Base-by-base conservation (phyloP, 1,284 basidiomycete species). In the Fomitopsis betulina region DNA sequence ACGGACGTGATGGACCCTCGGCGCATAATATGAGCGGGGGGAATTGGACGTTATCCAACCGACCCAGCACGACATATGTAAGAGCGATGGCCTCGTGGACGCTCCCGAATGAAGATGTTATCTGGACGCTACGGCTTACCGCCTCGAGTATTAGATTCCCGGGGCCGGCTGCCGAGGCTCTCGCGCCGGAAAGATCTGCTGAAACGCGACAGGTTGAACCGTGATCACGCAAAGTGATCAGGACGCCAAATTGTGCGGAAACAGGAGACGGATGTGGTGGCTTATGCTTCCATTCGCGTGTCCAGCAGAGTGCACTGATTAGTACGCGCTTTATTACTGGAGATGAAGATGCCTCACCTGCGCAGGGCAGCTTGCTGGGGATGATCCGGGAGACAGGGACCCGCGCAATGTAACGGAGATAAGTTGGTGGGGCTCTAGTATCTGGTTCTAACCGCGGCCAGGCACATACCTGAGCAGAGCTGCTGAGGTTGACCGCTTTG, bases 141-240 rank as follows among this genome's bases (percentile, higher is more conserved):
- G 45, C 12, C 49, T 17, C 30, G 15, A 50, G 12, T 33, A 10
- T 50, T 27, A 21, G 19, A 50, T 30, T n/a, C 37, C 25, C 45
- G 49, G 40, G 17, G 10, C 55, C 45, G 55, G 40, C n/a, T 42
- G 37, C 54, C 54, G 54, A 50, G 17, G 32, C 32, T 35, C n/a
- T 23, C 19, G 54, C 37, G 43, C 19, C 30, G 45, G 45, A 25
- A n/a, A 25, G 55, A 42, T 30, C 49, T 51, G 25, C 32, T 53
- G 51, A 30, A 43, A 30, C 51, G 35, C 51, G 30, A 32, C 33
- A 37, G 4, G 40, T 49, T 30, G 42, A 32, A 30, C 35, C 19
- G 51, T 10, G 32, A 37, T 32, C 42, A 47, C 38, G 55, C 9
- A 56, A 33, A 57, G 23, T 40, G 8, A 37, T 53, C 30, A 39